These are phyloP conservation scores for Daldinia caldariorum DNA, from an alignment of 495 filamentous ascomycete genomes.

Conservation along the genomic window DNA sequence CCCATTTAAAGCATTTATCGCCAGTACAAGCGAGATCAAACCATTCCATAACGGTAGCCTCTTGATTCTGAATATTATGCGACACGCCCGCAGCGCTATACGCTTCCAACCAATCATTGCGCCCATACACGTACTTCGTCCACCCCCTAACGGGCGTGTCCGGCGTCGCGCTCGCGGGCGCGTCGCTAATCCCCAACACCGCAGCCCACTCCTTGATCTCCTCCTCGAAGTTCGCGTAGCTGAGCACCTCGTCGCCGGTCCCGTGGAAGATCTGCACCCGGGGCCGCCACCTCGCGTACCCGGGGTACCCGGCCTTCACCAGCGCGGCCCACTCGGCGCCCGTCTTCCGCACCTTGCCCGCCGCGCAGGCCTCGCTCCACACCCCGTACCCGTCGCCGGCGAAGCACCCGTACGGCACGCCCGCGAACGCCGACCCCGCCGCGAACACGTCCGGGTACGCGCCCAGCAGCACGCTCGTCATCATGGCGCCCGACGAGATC, in stretches of 20 bases:
- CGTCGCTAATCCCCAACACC: constrained; percentile 46
- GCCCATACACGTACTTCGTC: constrained; percentile 61
- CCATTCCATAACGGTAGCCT: constrained; percentile 59
- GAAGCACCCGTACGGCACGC: constrained; percentile 71
- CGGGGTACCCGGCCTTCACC: constrained; percentile 59
- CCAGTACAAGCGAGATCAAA: constrained; percentile 55
- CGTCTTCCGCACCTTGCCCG: constrained; percentile 53
- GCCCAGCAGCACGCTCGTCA: constrained; percentile 56
- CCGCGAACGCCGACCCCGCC: constrained; percentile 63
- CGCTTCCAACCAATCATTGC: constrained; percentile 56
- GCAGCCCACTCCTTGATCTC: constrained; percentile 62
- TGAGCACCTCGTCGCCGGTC: constrained; percentile 58
- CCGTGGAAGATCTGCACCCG: constrained; percentile 67
- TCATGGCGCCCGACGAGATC: constrained; percentile 61
- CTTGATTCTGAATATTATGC: constrained; percentile 62
- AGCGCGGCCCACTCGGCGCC: constrained; percentile 56
- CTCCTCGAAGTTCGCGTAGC: constrained; percentile 61
- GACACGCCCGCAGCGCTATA: constrained; percentile 60
- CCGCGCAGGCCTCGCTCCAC: constrained; percentile 59
- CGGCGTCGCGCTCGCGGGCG: constrained; percentile 43
- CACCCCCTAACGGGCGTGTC: constrained; percentile 54
- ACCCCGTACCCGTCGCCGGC: constrained; percentile 54
- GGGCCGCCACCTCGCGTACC: constrained; percentile 61
- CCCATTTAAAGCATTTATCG: constrained; percentile 53
- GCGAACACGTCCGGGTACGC: constrained; percentile 56